Base-by-base conservation (phyloP, 192 early-diverging fungal genomes). In the Backusella tarrabulga region DNA sequence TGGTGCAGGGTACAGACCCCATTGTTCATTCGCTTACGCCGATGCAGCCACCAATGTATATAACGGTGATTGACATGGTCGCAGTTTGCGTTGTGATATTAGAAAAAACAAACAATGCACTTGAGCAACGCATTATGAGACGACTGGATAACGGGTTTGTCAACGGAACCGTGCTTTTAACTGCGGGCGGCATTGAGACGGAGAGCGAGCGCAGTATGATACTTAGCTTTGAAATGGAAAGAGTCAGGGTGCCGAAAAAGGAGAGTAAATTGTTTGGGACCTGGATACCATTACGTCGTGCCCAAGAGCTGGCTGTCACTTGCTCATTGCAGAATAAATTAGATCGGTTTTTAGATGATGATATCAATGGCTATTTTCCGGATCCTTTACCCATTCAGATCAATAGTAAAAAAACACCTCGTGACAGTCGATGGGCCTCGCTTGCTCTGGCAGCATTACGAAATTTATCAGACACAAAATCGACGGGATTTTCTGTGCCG, bases 251-350 rank as follows among this genome's bases (percentile, higher is more conserved):
- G 78, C 90, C 92, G 14, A 88, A 92, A 74, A 87, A 88, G 50
- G 86, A 89, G 29, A 91, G 90, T 35, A 85, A 87, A 75, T 83
- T 97, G 34, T 91, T 89, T 68, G 97, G 97, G 34, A 97, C 96
- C 6, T 98, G 97, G 97, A 95, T 98, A 68, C 97, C 97, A 9
- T 87, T 98, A 29, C 84, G 87, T 1, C 90, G 97, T 6, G 97
- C 95, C 7, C 89, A 93, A 32, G 93, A 93, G 6, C 85, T 98
- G 63, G 93, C 96, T 0, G 85, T 93, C 1, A 95, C 91, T 0
- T 93, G 94, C 76, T 93, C 93, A 34, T 80, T 98, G 8, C 90
- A 95, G 63, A 86, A 91, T 71, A 87, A 89, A 46, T 78, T 96
- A 6, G 92, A 88, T 0, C 88, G 87, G 17, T 96, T 97, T 71